Percentiles rank a stretch among this genome's conserved stretches.
These are phyloP conservation scores for Cicer yamashitae DNA, from an alignment of 306 rosid genomes.

Conservation along the genomic window DNA sequence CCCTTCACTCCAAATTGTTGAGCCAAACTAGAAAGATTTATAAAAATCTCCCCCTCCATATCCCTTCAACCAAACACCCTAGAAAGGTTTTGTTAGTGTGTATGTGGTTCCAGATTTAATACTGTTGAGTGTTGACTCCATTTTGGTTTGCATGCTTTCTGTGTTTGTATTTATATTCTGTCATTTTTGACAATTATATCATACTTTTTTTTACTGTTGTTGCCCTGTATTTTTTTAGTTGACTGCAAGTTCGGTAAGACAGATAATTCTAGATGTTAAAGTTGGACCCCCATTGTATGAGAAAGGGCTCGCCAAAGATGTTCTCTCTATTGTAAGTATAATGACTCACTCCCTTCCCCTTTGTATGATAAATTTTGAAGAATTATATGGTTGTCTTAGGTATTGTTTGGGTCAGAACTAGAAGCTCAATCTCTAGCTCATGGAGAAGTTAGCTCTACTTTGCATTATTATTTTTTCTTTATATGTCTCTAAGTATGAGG, in stretches of 20 bases:
- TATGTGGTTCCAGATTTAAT: conserved; percentile 12
- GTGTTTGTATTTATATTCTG: conserved; percentile 5
- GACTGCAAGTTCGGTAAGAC: conserved; percentile 66
- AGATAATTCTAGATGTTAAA: conserved; percentile 82
- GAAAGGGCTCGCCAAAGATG: conserved; percentile 79
- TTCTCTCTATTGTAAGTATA: conserved; percentile 78
- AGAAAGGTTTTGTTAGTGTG: background rate
- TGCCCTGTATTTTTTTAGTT: conserved; percentile 53
- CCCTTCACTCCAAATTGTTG: background rate
- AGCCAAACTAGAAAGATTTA: background rate
- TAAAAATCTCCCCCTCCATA: background rate
- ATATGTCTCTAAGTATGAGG: background rate
- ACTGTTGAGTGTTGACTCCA: background rate
- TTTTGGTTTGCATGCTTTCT: conserved; percentile 18
- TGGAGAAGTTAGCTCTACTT: conserved; percentile 14
- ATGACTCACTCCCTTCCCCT: conserved; percentile 21
- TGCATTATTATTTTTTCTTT: background rate
- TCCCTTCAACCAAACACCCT: background rate
- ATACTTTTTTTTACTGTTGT: conserved; percentile 32
- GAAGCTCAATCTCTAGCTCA: background rate
- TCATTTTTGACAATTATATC: conserved; percentile 19
- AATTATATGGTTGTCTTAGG: conserved; percentile 15
- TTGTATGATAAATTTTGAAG: conserved; percentile 20
- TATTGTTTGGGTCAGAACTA: background rate
- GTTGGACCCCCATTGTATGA: conserved; percentile 89